Conservation (phyloP, 352 stramenopile species). For the Phytophthora niederhauseri region DNA sequence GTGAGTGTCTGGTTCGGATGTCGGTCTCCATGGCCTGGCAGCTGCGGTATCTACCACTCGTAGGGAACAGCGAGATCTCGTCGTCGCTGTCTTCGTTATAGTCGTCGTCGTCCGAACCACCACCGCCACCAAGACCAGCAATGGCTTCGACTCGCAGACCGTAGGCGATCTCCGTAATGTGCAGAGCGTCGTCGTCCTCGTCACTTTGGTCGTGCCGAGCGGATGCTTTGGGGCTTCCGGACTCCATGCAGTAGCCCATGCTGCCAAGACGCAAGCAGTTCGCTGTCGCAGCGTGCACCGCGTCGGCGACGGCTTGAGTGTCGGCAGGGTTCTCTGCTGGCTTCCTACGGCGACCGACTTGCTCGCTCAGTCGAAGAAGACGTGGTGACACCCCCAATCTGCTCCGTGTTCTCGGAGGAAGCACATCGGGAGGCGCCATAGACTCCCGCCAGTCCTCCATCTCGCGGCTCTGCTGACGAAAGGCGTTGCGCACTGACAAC, state of each 20-base stretch:
- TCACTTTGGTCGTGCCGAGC: conserved; percentile 1
- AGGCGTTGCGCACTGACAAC: conserved; percentile 55
- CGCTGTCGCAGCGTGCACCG: conserved; percentile 28
- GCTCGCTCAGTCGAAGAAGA: conserved; percentile 45
- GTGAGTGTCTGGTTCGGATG: conserved; percentile 11
- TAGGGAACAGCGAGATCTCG: conserved; percentile 25
- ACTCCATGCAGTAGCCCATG: conserved; percentile 15
- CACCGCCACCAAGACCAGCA: not conserved
- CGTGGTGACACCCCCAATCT: conserved; percentile 50
- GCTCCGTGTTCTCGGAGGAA: conserved; percentile 21
- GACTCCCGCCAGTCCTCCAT: conserved; percentile 38
- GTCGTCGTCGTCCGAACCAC: not conserved
- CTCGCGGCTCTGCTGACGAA: conserved; percentile 45
- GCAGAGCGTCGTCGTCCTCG: conserved; percentile 7
- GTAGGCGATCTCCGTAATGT: conserved; percentile 9
- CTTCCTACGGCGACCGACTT: conserved; percentile 33
- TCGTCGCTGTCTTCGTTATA: conserved; percentile 20
- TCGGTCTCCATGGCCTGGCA: conserved; percentile 22
- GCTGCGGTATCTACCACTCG: conserved; percentile 3
- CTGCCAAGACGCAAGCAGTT: conserved; percentile 22
- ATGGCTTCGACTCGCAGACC: conserved; percentile 12
- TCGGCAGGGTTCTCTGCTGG: conserved; percentile 5
- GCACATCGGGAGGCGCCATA: conserved; percentile 22
- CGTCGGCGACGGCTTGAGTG: conserved; percentile 20
- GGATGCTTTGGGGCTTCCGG: not conserved